Conservation (phyloP, 2,329 filamentous ascomycete genomes). For the Diaporthe ilicicola region DNA sequence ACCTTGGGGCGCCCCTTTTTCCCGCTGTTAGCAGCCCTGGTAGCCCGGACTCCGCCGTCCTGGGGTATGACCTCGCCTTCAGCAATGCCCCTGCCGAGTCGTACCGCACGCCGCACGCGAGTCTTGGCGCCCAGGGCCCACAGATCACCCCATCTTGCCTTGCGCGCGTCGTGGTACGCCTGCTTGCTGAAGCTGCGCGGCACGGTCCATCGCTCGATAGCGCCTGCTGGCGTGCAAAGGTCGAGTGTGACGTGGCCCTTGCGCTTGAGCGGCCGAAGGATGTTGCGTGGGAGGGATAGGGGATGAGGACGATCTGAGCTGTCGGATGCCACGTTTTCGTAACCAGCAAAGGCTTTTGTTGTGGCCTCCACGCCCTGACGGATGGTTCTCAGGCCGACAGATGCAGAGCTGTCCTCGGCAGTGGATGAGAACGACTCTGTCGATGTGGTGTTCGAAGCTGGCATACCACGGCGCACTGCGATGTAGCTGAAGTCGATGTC, state of each 20-base stretch:
- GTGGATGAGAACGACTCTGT: constrained; percentile 43
- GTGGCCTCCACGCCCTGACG: constrained; percentile 65
- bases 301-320: constrained; percentile 55
- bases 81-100: constrained; percentile 60
- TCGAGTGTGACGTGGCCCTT: constrained; percentile 89
- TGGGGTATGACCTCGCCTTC: constrained; percentile 41
- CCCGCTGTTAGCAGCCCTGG: constrained; percentile 39
- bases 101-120: constrained; percentile 67
- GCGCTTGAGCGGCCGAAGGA: constrained; percentile 86
- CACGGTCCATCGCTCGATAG: constrained; percentile 92
- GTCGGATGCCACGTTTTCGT: constrained; percentile 57
- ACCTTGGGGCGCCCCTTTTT: constrained; percentile 48
- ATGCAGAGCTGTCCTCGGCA: constrained; percentile 42
- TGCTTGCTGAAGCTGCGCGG: constrained; percentile 81
- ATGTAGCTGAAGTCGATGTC: constrained; percentile 93
- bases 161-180: constrained; percentile 92
- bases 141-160: constrained; percentile 89
- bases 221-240: constrained; percentile 85
- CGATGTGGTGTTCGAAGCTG: constrained; percentile 38
- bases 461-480: constrained; percentile 79
- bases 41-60: constrained; percentile 57
- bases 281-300: constrained; percentile 77
- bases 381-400: constrained; percentile 42
- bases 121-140: constrained; percentile 97
- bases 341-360: constrained; percentile 76